Evolutionary conservation across 177 flowering plant genomes (phyloP).

Genomic region (Vitis hybrid): DNA sequence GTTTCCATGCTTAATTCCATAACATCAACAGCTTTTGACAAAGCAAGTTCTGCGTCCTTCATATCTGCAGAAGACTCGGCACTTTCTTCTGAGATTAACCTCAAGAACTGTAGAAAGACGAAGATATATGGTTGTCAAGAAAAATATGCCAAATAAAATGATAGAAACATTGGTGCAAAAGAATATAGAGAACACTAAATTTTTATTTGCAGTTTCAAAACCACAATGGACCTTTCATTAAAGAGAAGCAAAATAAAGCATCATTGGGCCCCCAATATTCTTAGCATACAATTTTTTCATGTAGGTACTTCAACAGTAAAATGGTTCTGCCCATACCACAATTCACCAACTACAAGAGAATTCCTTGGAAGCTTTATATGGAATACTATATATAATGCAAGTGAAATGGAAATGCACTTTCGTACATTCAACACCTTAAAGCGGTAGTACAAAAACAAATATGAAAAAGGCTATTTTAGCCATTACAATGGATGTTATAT

Average conservation of each 20-base stretch:
- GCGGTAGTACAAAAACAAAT: no score
- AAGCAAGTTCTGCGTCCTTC: constrained; percentile 61
- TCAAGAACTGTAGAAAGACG: constrained; percentile 58
- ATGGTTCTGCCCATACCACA: background rate
- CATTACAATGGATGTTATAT: no score
- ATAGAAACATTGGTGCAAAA: background rate
- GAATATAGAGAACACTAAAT: background rate
- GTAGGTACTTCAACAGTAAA: background rate
- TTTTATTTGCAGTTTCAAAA: no score
- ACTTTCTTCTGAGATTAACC: constrained; percentile 73
- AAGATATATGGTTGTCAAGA: background rate
- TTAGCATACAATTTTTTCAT: background rate
- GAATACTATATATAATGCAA: no score
- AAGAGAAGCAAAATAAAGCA: background rate
- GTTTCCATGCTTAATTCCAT: constrained; percentile 57
- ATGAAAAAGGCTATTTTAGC: no score
- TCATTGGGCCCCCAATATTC: background rate
- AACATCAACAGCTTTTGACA: constrained; percentile 73
- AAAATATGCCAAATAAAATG: background rate
- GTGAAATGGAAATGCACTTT: no score
- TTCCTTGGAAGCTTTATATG: no score
- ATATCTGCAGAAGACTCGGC: constrained; percentile 48
- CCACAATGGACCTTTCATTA: background rate
- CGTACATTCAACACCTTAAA: no score
- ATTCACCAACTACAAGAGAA: background rate